Conservation (phyloP, 805 yeast genomes). For the Candida ovalis region DNA sequence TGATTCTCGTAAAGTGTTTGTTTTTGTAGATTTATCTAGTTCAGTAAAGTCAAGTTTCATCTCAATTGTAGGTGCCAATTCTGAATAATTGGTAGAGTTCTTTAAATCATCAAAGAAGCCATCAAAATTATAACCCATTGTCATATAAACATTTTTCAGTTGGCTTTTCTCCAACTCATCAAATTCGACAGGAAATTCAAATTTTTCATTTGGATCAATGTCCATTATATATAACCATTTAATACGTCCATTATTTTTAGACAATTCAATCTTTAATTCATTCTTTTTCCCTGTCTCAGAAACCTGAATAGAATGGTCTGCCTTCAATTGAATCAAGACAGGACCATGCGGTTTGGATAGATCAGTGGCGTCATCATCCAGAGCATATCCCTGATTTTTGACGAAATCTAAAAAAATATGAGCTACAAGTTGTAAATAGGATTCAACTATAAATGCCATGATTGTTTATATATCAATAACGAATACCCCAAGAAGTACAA, state of each 20-base stretch:
- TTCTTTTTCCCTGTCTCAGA: neutral
- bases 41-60: slow-evolving; percentile 1
- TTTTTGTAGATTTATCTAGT: neutral
- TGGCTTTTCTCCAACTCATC: neutral
- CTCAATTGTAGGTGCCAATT: neutral
- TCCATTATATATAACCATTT: slow-evolving; percentile 4
- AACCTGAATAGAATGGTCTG: slow-evolving; percentile 1
- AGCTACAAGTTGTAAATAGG: slow-evolving; percentile 8
- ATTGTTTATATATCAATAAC: neutral
- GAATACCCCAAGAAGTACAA: too few species aligned
- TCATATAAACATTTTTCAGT: slow-evolving; percentile 2
- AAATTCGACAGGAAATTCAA: slow-evolving; percentile 2
- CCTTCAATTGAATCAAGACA: neutral
- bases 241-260: slow-evolving; percentile 2
- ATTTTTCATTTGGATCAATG: neutral
- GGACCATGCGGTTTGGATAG: slow-evolving; percentile 2
- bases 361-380: slow-evolving; percentile 1
- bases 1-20: neutral
- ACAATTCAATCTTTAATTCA: slow-evolving; percentile 1
- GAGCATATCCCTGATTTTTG: slow-evolving; percentile 3
- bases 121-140: slow-evolving; percentile 4
- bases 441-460: neutral
- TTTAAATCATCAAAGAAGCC: slow-evolving; percentile 2
- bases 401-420: slow-evolving; percentile 6
- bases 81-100: neutral